Conservation (phyloP, 257 asterid species). For the Lantana camara region DNA sequence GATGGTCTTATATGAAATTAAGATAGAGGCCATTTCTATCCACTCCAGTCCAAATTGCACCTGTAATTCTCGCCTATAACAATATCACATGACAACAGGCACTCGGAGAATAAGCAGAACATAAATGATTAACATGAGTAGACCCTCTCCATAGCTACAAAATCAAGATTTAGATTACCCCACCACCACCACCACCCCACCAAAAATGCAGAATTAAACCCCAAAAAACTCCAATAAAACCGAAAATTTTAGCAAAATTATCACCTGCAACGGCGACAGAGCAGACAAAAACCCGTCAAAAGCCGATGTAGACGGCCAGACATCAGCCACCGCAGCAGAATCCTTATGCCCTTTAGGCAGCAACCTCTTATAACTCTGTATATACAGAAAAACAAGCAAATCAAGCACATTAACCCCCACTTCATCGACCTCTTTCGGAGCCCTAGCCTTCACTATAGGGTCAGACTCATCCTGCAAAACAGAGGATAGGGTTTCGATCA, state of each 20-base stretch:
- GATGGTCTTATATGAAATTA: slow-evolving; percentile 1
- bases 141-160: slow-evolving; percentile 3
- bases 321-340: slow-evolving; percentile 96
- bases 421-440: slow-evolving; percentile 55
- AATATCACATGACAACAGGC: background rate
- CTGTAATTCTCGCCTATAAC: background rate
- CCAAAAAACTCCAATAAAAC: background rate
- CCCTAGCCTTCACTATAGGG: slow-evolving; percentile 58
- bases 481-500: slow-evolving; percentile 71
- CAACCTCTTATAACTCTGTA: slow-evolving; percentile 85
- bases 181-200: background rate
- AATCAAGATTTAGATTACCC: slow-evolving; percentile 3
- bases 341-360: slow-evolving; percentile 93
- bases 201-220: slow-evolving; percentile 5
- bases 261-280: slow-evolving; percentile 88
- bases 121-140: background rate
- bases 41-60: slow-evolving; percentile 15
- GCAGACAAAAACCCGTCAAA: slow-evolving; percentile 89
- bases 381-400: slow-evolving; percentile 75
- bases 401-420: slow-evolving; percentile 75
- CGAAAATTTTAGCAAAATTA: background rate
- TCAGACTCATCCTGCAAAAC: slow-evolving; percentile 67
- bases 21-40: slow-evolving; percentile 13
- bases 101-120: background rate
- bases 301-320: slow-evolving; percentile 96